Evolutionary conservation across 306 rosid genomes (phyloP).

Genomic region (Pyrus pyrifolia): DNA sequence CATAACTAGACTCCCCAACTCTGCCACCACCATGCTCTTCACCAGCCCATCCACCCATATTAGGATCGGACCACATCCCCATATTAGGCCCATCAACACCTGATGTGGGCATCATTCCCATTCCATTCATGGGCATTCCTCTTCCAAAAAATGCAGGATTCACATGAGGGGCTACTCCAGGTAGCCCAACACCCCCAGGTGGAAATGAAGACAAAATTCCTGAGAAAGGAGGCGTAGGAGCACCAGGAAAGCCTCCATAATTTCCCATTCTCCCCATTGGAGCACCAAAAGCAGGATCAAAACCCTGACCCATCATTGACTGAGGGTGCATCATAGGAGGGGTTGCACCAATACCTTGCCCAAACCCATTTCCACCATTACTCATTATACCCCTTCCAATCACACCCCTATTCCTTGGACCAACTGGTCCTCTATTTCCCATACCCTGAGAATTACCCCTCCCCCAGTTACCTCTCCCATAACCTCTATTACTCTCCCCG

Average conservation of each 20-base stretch:
- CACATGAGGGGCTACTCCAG: conserved; percentile 96
- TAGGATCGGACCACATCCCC: conserved; percentile 99
- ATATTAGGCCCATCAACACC: conserved; percentile 88
- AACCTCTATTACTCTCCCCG: conserved; percentile 73
- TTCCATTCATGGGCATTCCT: conserved; percentile 92
- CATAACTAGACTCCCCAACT: conserved; percentile 90
- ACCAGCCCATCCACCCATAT: conserved; percentile 89
- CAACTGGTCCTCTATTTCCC: conserved; percentile 84
- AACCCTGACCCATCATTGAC: conserved; percentile 89
- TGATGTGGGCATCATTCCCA: conserved; percentile 92
- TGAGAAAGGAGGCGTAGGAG: conserved; percentile 70
- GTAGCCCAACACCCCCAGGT: conserved; percentile 80
- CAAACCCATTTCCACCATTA: conserved; percentile 84
- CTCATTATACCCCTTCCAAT: conserved; percentile 92
- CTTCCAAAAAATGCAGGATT: conserved; percentile 96
- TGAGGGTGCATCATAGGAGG: conserved; percentile 86
- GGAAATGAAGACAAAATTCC: conserved; percentile 81
- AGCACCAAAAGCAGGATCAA: conserved; percentile 89
- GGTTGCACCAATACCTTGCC: conserved; percentile 75
- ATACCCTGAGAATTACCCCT: conserved; percentile 71
- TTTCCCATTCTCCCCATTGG: conserved; percentile 92
- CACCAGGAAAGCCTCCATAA: conserved; percentile 96
- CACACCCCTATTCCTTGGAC: conserved; percentile 72
- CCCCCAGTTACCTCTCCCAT: conserved; percentile 91
- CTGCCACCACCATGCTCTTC: conserved; percentile 86